A percentile compares a stretch with the other conserved stretches of the same genome.
Evolutionary conservation across 2,329 filamentous ascomycete genomes (phyloP).

Genomic region (Onygenales sp.): DNA sequence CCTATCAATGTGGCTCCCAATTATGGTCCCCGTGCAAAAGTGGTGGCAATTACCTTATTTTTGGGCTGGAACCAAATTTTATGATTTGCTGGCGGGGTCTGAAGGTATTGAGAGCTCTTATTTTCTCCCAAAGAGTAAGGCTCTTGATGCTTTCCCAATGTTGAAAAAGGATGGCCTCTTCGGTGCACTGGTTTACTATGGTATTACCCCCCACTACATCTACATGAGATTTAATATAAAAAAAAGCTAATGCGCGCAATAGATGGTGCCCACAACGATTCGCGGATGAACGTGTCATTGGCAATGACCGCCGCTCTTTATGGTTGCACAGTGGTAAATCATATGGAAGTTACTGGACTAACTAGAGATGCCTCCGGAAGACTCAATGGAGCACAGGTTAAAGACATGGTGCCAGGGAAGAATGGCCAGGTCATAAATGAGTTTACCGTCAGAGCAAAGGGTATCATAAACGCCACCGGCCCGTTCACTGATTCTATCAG

Average conservation of each 20-base stretch:
- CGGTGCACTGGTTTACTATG: slow-evolving; percentile 80
- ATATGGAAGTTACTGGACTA: slow-evolving; percentile 68
- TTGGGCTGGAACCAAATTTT: slow-evolving; percentile 64
- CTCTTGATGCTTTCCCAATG: slow-evolving; percentile 82
- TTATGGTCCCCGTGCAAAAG: slow-evolving; percentile 71
- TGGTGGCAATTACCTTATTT: slow-evolving; percentile 78
- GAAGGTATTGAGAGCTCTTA: slow-evolving; percentile 81
- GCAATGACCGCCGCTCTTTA: slow-evolving; percentile 85
- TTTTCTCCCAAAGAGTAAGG: slow-evolving; percentile 78
- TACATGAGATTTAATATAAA: not conserved
- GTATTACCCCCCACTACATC: slow-evolving; percentile 23
- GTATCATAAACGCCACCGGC: slow-evolving; percentile 80
- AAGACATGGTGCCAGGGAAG: slow-evolving; percentile 58
- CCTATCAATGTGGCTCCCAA: slow-evolving; percentile 70
- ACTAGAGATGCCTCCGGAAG: slow-evolving; percentile 64
- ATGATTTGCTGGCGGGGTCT: slow-evolving; percentile 74
- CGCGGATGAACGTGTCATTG: slow-evolving; percentile 81
- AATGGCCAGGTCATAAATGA: slow-evolving; percentile 54
- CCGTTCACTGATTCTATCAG: slow-evolving; percentile 80
- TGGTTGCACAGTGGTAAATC: slow-evolving; percentile 72
- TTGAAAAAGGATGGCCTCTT: slow-evolving; percentile 68
- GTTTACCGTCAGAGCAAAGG: slow-evolving; percentile 66
- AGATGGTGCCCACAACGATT: slow-evolving; percentile 88
- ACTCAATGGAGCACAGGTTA: slow-evolving; percentile 63
- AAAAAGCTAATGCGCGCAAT: slow-evolving; percentile 9